Percentiles rank a stretch among this genome's conserved stretches.
These are phyloP conservation scores for Kalmusia sp. DNA, from an alignment of 2,329 filamentous ascomycete species.

Conservation along the genomic window DNA sequence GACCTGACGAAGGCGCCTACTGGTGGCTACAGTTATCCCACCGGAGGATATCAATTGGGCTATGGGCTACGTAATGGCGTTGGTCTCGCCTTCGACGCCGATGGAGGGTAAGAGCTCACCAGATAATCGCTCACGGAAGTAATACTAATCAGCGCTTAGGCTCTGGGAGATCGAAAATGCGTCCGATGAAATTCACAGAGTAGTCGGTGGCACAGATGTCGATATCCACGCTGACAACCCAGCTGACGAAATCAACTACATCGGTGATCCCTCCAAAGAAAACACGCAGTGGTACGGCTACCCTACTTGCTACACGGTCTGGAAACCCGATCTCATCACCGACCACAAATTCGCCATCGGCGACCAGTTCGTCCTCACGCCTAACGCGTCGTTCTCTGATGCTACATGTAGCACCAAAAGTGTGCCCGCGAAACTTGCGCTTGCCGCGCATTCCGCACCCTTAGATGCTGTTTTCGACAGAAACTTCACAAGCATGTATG, in stretches of 20 bases:
- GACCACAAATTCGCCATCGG: conserved; percentile 30
- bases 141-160: conserved; percentile 41
- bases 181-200: conserved; percentile 66
- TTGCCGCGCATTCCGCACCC: conserved; percentile 36
- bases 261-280: conserved; percentile 57
- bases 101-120: conserved; percentile 42
- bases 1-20: conserved; percentile 48
- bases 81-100: conserved; percentile 68
- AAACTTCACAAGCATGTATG: conserved; percentile 30
- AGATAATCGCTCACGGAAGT: neutral
- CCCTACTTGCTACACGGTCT: conserved; percentile 71
- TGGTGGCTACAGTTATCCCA: conserved; percentile 53
- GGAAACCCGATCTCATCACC: conserved; percentile 47
- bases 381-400: conserved; percentile 36
- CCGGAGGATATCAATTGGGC: conserved; percentile 57
- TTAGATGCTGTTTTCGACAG: conserved; percentile 34
- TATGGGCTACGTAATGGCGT: conserved; percentile 77
- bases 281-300: conserved; percentile 70
- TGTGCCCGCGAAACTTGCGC: conserved; percentile 23
- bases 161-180: conserved; percentile 69
- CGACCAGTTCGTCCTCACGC: conserved; percentile 40
- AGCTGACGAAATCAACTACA: conserved; percentile 75
- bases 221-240: conserved; percentile 73
- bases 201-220: conserved; percentile 53
- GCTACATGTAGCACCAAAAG: conserved; percentile 28